Evolutionary conservation across 768 basidiomycete species (phyloP).

Genomic region (Chalciporus piperatus): DNA sequence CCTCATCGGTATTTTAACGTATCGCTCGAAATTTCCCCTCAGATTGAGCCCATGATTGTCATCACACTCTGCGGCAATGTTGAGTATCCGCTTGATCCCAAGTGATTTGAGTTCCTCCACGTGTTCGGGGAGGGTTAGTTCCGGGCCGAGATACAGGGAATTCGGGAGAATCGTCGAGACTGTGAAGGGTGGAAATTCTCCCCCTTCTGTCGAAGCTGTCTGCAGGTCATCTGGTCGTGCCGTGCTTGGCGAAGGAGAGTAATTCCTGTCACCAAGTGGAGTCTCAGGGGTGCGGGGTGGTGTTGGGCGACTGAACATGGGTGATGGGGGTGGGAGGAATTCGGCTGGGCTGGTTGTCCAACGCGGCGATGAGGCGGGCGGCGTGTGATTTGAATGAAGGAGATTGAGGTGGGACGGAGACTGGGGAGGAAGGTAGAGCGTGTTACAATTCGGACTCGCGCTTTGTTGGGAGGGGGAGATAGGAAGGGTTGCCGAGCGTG

Average conservation of each 20-base stretch:
- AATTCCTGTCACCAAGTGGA: constrained; percentile 28
- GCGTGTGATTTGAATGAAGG: constrained; percentile 56
- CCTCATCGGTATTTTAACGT: constrained; percentile 86
- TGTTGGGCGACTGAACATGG: constrained; percentile 23
- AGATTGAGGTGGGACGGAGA: constrained; percentile 65
- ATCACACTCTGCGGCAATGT: constrained; percentile 89
- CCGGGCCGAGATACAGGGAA: constrained; percentile 90
- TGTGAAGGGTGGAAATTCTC: constrained; percentile 66
- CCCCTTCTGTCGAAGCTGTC: constrained; percentile 30
- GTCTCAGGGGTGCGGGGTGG: constrained; percentile 41
- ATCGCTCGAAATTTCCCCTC: constrained; percentile 73
- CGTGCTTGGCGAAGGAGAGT: constrained; percentile 53
- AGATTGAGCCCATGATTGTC: constrained; percentile 73
- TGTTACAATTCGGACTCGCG: constrained; percentile 18
- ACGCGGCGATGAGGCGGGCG: constrained; percentile 48
- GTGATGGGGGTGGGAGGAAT: constrained; percentile 37
- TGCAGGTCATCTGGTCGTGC: constrained; percentile 52
- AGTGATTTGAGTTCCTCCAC: constrained; percentile 68
- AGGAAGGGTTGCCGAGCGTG: constrained; percentile 60
- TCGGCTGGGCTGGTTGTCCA: constrained; percentile 36
- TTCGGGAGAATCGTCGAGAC: constrained; percentile 89
- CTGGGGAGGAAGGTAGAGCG: constrained; percentile 29
- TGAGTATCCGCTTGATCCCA: constrained; percentile 85
- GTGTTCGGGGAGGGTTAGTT: constrained; percentile 71
- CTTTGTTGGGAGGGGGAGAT: constrained; percentile 32